Percentiles rank a stretch among this genome's conserved stretches.
Evolutionary conservation across 148 eudicot species (phyloP).

Genomic region (Limonium bicolor): DNA sequence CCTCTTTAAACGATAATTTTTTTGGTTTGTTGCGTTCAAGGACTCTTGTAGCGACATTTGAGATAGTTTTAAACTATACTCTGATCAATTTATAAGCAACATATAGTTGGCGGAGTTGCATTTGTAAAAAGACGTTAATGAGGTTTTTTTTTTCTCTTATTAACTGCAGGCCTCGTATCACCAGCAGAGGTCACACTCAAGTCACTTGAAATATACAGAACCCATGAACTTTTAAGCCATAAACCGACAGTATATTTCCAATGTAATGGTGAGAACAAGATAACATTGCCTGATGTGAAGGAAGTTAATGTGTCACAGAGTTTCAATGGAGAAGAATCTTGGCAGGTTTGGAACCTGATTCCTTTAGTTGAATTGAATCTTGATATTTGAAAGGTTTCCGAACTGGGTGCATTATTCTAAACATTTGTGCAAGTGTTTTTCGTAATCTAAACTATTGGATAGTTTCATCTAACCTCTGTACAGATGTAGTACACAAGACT

Average conservation of each 20-base stretch:
- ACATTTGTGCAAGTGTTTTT: not conserved
- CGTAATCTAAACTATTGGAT: not conserved
- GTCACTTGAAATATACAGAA: conserved; percentile 29
- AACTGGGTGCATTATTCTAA: not conserved
- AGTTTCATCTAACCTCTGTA: not conserved
- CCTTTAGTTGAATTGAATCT: not conserved
- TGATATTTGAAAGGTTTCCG: not conserved
- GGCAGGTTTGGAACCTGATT: conserved; percentile 36
- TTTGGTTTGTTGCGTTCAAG: too few relatives aligned
- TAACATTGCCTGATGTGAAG: conserved; percentile 43
- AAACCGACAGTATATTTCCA: conserved; percentile 29
- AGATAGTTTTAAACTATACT: too few relatives aligned
- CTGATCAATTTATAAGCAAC: too few relatives aligned
- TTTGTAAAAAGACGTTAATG: too few relatives aligned
- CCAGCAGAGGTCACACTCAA: conserved; percentile 38
- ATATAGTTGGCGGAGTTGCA: too few relatives aligned
- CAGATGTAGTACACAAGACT: not conserved
- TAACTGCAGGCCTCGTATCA: conserved; percentile 22
- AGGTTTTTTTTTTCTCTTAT: too few relatives aligned
- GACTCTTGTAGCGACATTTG: too few relatives aligned
- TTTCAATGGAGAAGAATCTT: conserved; percentile 58
- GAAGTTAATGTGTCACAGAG: conserved; percentile 14
- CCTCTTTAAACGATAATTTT: too few relatives aligned
- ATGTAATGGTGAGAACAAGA: conserved; percentile 41
- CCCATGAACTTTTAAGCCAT: conserved; percentile 28